A percentile compares a stretch with the other conserved stretches of the same genome.
Evolutionary conservation across 345 rosid genomes (phyloP).

Genomic region (Lagerstroemia speciosa): DNA sequence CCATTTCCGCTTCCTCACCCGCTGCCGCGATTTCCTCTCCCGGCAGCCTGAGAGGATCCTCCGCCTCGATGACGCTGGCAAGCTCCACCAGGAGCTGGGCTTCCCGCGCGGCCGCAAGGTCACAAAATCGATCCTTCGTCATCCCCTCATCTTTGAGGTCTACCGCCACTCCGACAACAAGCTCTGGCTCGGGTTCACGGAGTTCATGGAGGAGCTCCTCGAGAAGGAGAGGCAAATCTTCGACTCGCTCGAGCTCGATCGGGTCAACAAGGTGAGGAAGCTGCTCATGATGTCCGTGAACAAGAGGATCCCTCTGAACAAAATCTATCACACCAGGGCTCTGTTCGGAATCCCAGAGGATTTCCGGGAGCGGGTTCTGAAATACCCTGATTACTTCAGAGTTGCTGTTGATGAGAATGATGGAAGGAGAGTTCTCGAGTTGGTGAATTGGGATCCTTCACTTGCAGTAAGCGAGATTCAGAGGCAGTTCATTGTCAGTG

Average conservation of each 20-base stretch:
- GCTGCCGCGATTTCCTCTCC: slow-evolving; percentile 54
- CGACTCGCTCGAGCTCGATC: slow-evolving; percentile 55
- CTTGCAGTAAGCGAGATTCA: slow-evolving; percentile 63
- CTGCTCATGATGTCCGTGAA: slow-evolving; percentile 72
- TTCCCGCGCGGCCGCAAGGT: slow-evolving; percentile 89
- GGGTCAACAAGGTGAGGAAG: slow-evolving; percentile 51
- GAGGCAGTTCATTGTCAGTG: slow-evolving; percentile 47
- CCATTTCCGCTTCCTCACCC: slow-evolving; percentile 54
- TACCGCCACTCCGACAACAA: slow-evolving; percentile 61
- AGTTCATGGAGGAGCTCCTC: slow-evolving; percentile 53
- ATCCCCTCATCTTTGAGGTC: slow-evolving; percentile 53
- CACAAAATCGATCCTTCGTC: slow-evolving; percentile 43
- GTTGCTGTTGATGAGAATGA: slow-evolving; percentile 35
- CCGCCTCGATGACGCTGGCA: slow-evolving; percentile 73
- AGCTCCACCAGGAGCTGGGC: slow-evolving; percentile 73
- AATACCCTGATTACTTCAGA: slow-evolving; percentile 60
- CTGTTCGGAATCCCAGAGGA: slow-evolving; percentile 84
- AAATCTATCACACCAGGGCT: slow-evolving; percentile 60
- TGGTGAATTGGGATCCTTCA: slow-evolving; percentile 62
- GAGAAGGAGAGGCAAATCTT: slow-evolving; percentile 44
- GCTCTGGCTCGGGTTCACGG: slow-evolving; percentile 72
- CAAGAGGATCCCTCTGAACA: slow-evolving; percentile 61
- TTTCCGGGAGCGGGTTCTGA: slow-evolving; percentile 60
- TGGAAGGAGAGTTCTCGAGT: slow-evolving; percentile 61
- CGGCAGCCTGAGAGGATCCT: slow-evolving; percentile 56